Evolutionary conservation across 2,329 filamentous ascomycete species (phyloP).

Genomic region (Diaporthe nobilis): DNA sequence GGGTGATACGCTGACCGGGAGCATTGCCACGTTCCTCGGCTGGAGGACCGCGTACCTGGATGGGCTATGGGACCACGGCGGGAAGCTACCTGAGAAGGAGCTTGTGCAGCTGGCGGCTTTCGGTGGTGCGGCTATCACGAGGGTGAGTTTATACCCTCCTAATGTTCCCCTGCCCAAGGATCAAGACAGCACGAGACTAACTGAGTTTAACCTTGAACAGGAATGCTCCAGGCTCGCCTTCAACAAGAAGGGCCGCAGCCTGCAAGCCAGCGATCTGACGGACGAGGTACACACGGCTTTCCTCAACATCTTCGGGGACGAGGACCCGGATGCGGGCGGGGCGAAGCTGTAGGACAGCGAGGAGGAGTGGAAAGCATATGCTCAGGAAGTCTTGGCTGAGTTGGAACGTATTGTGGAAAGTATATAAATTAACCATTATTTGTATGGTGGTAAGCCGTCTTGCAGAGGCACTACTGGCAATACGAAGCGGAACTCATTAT

Average conservation of each 20-base stretch:
- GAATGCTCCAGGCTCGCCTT: constrained; percentile 92
- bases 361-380: background rate
- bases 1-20: constrained; percentile 94
- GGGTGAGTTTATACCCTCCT: constrained; percentile 60
- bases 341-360: constrained; percentile 51
- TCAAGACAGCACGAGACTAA: constrained; percentile 34
- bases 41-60: constrained; percentile 93
- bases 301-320: constrained; percentile 82
- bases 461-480: background rate
- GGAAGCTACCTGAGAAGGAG: constrained; percentile 53
- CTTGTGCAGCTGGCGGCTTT: constrained; percentile 85
- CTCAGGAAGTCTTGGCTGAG: background rate
- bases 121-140: constrained; percentile 88
- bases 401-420: background rate
- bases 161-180: too few relatives aligned
- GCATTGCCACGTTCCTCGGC: constrained; percentile 87
- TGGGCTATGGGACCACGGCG: constrained; percentile 78
- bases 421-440: background rate
- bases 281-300: constrained; percentile 91
- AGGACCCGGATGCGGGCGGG: constrained; percentile 58
- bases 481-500: background rate
- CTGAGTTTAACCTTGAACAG: constrained; percentile 49
- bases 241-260: constrained; percentile 83
- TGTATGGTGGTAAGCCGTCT: background rate
- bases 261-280: constrained; percentile 94